Evolutionary conservation across 768 basidiomycete species (phyloP), one percentile per base, ranked within the genome.

Genomic region (Xerocomellus amylosporus): DNA sequence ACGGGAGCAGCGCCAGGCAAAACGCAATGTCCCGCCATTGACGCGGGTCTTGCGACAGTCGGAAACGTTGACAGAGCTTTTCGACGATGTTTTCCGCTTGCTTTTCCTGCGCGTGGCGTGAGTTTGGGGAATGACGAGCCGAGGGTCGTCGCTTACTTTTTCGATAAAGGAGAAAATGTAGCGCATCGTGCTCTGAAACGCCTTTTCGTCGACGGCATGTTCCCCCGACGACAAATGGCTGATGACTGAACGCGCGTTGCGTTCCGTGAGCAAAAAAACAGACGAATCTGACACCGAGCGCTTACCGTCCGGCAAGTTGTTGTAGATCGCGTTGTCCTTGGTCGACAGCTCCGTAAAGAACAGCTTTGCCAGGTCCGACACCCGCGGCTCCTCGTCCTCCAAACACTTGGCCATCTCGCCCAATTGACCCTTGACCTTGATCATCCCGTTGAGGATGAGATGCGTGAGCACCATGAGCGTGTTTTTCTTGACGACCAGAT

Each of bases 331-430:
- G 68, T 99, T 99, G 63, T 98, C 97, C 74, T 98, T 99, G 26
- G 92, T 94, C 33, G 92, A 88, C 49, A 99, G 74, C 67, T 98
- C 95, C 20, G 84, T 89, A 77, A 99, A 99, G 84, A 99, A 99
- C 46, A 99, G 69, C 71, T 94, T 96, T n/a, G 97, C 96, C 37
- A 99, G 79, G 64, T 98, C 96, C 17, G 90, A 83, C 55, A 99
- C 88, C 14, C 96, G 74, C 43, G 78, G 78, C 53, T 98, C 96
- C 22, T 82, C 78, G 70, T 98, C 96, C 73, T 98, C 94, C 8
- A 98, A 74, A 68, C 97, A 98, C 72, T 99, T 98, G n/a, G 96
- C 97, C 96, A 99, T 98, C 78, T 99, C 97, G 17, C 97, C 97
- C 8, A 99, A 78, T 68, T 99, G 96, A 2, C 97, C 97, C 73